Evolutionary conservation across 2,329 filamentous ascomycete species (phyloP).

Genomic region (Cordyceps javanica): DNA sequence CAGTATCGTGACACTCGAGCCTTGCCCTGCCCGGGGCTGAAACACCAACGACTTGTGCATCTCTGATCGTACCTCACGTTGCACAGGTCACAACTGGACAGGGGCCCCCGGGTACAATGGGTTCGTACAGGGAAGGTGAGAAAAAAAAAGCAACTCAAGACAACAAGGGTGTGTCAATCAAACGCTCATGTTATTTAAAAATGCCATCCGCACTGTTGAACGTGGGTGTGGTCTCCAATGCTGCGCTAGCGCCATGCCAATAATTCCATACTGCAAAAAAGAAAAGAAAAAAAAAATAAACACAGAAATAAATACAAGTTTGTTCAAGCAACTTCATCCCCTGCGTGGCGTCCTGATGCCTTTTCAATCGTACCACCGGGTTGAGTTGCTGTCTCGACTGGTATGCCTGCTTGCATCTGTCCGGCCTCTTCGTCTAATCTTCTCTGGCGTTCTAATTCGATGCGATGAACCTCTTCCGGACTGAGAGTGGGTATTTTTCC

Average conservation of each 20-base stretch:
- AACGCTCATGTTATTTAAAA: slow-evolving; percentile 3
- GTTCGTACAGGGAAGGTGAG: no score
- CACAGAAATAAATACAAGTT: not conserved
- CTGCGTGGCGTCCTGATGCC: not conserved
- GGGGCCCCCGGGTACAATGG: not conserved
- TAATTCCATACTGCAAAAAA: not conserved
- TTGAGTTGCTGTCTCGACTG: not conserved
- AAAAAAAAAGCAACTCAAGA: not conserved
- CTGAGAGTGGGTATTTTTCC: slow-evolving; percentile 3
- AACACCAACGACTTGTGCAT: not conserved
- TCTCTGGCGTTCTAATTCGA: slow-evolving; percentile 1
- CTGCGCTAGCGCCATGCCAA: not conserved
- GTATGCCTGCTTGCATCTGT: not conserved
- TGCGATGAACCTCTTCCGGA: not conserved
- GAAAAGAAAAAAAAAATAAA: no score
- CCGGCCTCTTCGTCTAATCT: not conserved
- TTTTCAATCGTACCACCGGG: slow-evolving; percentile 1
- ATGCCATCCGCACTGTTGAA: not conserved
- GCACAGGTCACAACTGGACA: not conserved
- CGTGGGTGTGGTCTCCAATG: not conserved
- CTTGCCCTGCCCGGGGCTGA: not conserved
- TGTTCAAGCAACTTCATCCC: not conserved
- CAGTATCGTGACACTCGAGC: not conserved
- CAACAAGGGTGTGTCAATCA: not conserved
- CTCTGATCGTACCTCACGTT: not conserved